Evolutionary conservation across 2,329 filamentous ascomycete species (phyloP).

Genomic region (Escovopsis sp.): DNA sequence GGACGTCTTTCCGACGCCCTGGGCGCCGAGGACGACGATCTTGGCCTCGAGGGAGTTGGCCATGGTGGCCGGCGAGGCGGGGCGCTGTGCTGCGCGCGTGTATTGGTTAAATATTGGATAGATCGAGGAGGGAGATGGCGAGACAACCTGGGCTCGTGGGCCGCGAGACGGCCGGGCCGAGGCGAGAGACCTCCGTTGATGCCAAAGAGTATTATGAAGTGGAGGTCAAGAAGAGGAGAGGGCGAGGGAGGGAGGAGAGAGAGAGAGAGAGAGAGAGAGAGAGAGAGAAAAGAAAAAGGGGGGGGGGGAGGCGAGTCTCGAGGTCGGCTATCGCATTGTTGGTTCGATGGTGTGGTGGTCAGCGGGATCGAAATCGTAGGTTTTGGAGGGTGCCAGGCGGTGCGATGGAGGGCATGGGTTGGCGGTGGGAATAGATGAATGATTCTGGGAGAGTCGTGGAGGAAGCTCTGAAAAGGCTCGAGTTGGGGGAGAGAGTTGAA

Average conservation of each 20-base stretch:
- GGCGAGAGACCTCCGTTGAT: too few relatives aligned
- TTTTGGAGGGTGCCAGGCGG: background rate
- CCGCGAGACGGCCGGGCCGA: too few relatives aligned
- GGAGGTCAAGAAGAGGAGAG: too few relatives aligned
- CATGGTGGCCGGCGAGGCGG: constrained; percentile 1
- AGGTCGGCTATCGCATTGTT: constrained; percentile 6
- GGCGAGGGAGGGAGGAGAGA: background rate
- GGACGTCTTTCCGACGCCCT: constrained; percentile 68
- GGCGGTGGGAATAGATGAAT: too few relatives aligned
- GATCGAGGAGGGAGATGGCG: background rate
- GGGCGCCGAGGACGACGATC: constrained; percentile 66
- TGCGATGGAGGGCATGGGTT: constrained; percentile 5
- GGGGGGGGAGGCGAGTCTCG: background rate
- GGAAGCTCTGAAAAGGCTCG: too few relatives aligned
- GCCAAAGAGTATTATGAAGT: too few relatives aligned
- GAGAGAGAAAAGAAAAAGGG: constrained; percentile 1
- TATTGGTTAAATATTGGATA: too few relatives aligned
- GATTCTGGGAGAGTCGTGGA: too few relatives aligned
- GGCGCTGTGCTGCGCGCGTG: too few relatives aligned
- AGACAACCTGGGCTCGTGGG: too few relatives aligned
- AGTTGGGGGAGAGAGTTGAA: too few relatives aligned
- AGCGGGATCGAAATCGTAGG: constrained; percentile 3
- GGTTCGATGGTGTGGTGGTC: constrained; percentile 1
- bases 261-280: background rate
- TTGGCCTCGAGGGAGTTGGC: constrained; percentile 56